phyloP scores from a whole-genome alignment of 345 rosid species.

The Psidium guajava region DNA sequence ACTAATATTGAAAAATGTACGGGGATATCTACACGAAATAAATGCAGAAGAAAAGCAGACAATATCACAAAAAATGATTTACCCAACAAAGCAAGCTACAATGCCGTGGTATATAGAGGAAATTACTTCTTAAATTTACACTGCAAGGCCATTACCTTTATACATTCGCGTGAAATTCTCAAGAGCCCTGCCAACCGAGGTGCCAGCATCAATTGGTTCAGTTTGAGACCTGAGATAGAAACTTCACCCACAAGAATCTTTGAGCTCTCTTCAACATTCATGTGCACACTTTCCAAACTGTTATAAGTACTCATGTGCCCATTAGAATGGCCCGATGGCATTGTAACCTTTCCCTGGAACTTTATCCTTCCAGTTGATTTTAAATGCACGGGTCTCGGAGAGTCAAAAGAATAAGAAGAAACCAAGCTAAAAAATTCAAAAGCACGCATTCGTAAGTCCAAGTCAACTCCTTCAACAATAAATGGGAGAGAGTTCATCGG shows the following conservation, averaged over 20 bases:
- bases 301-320: constrained; percentile 21
- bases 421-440: constrained; percentile 91
- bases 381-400: constrained; percentile 88
- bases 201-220: constrained; percentile 87
- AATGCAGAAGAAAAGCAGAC: constrained; percentile 1
- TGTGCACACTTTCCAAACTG: constrained; percentile 13
- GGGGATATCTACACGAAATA: background rate
- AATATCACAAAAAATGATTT: background rate
- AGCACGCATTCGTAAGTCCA: constrained; percentile 91
- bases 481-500: constrained; percentile 41
- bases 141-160: constrained; percentile 39
- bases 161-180: constrained; percentile 58
- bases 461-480: constrained; percentile 78
- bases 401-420: constrained; percentile 81
- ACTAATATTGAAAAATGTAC: background rate
- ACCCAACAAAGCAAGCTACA: background rate
- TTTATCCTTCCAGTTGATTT: constrained; percentile 90
- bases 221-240: constrained; percentile 76
- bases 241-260: constrained; percentile 72
- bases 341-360: constrained; percentile 71
- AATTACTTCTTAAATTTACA: background rate
- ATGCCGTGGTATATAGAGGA: background rate
- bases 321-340: constrained; percentile 11
- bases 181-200: constrained; percentile 78
- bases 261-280: constrained; percentile 12